phyloP scores from a whole-genome alignment of 1,139 yeast species.

The Sugiyamaella paludigena region DNA sequence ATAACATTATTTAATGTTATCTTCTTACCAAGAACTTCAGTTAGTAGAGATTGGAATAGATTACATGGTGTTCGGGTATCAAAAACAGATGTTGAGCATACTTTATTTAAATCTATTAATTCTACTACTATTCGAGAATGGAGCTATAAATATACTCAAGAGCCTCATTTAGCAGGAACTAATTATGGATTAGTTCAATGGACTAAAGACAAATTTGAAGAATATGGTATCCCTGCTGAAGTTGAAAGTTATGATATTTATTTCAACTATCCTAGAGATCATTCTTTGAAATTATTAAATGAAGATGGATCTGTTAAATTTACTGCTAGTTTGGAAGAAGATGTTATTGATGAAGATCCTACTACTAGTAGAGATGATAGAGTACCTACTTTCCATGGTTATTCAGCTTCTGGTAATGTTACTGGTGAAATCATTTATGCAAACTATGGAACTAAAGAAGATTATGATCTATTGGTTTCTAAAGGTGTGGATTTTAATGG shows the following conservation, averaged over 20 bases:
- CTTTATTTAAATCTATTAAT: slow-evolving; percentile 31
- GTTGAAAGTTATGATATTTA: slow-evolving; percentile 60
- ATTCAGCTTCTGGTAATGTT: slow-evolving; percentile 66
- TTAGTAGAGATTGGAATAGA: slow-evolving; percentile 77
- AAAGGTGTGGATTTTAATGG: slow-evolving; percentile 50
- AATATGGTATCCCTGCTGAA: slow-evolving; percentile 54
- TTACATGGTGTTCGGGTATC: slow-evolving; percentile 46
- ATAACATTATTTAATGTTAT: slow-evolving; percentile 60
- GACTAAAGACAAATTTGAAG: slow-evolving; percentile 59
- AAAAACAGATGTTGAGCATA: slow-evolving; percentile 34
- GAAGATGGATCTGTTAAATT: slow-evolving; percentile 44
- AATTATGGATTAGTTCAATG: slow-evolving; percentile 62
- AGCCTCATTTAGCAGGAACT: slow-evolving; percentile 72
- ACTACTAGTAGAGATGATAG: slow-evolving; percentile 49
- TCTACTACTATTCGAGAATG: slow-evolving; percentile 30
- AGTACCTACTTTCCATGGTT: slow-evolving; percentile 65
- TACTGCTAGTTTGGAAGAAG: slow-evolving; percentile 69
- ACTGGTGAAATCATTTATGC: slow-evolving; percentile 59
- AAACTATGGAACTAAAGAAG: slow-evolving; percentile 58
- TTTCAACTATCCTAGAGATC: slow-evolving; percentile 60
- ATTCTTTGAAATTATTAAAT: slow-evolving; percentile 47
- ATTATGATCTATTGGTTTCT: slow-evolving; percentile 47
- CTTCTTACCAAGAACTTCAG: slow-evolving; percentile 82
- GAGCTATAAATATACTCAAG: slow-evolving; percentile 48
- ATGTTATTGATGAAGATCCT: slow-evolving; percentile 65